Evolutionary conservation across 352 stramenopile genomes (phyloP), one percentile per base, ranked within the genome.

Genomic region (Pilasporangium apinafurcum): DNA sequence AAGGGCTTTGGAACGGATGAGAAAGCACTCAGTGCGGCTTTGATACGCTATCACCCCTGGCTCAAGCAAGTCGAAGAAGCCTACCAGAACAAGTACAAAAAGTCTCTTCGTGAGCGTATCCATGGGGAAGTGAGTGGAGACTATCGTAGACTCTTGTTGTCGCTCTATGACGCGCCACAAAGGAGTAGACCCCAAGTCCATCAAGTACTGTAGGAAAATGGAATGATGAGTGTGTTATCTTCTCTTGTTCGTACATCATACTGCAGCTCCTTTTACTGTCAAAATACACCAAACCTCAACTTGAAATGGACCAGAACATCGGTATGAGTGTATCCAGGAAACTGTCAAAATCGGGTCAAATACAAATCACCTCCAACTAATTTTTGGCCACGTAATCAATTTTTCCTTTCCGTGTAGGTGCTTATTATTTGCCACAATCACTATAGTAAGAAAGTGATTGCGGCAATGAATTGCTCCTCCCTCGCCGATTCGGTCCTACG

Each of bases 1-100:
- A 78, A 74, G 37, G 65, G 67, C 12, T 37, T 83, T 5, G 56
- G 56, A 37, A 86, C 65, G 30, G 70, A 86, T 48, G 66, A 85
- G 48, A 66, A 79, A 42, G 65, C 51, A 14, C 53, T 85, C 30
- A 83, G 63, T 34, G 59, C 61, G 6, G 68, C 68, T 5, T 43
- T 76, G 31, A 64, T 85, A 42, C 72, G 72, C 35, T 85, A 85
- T 37, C 64, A 77, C 44, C 55, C 58, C 44, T 62, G 66, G 45
- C 52, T 82, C 29, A 49, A 55, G 39, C 51, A 51, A 8, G 50
- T 85, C 13, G 38, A 64, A 30, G 24, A 48, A 32, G 48, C 57
- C 17, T 85, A 82, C 60, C 52, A 78, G 30, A 65, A 64, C 28
- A 41, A 62, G 28, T 66, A 83, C 38, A 59, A 48, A 25, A 57